Evolutionary conservation across 169 alveolate species (phyloP), one percentile per base, ranked within the genome.

Genomic region (Eimeria zaria): DNA sequence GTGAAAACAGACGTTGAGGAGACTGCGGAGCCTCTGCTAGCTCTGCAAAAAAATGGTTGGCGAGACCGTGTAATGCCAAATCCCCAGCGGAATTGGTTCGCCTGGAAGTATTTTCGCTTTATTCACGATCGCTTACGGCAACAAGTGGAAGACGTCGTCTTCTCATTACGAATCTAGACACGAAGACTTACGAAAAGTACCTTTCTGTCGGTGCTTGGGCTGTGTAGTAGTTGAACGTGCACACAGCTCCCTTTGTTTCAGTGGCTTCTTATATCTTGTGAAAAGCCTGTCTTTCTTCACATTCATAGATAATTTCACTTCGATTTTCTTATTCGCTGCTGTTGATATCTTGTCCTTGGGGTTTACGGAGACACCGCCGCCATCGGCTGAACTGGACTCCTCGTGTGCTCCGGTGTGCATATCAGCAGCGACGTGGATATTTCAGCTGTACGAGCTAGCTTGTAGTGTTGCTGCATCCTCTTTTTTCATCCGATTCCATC

Each of bases 1-100:
- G 53, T 83, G 73, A 36, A n/a, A 48, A 53, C n/a, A n/a, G 11
- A 55, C 73, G 91, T 39, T 60, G 90, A 55, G 78, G 48, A 62
- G 81, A 62, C 51, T 36, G 93, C 78, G 71, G 93, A 62, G 81
- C 93, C 93, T 20, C 81, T 48, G 64, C 41, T 62, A 30, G 93
- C 93, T 62, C 93, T 87, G 81, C 93, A 44, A 87, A 87, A n/a
- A 87, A 87, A 87, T 87, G 93, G 81, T 87, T 58, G 93, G 93
- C 93, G 44, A 8, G 53, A 62, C 41, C 20, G 93, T 87, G 81
- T 87, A 87, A 83, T 83, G 39, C 93, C 93, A 58, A 62, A 44
- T 87, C 93, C 93, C 93, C 39, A 22, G 93, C 64, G 93, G 93
- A 87, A 33, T 87, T 87, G 81, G 93, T 87, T 60, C 81, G 33